Evolutionary conservation across 129 eudicot genomes (phyloP).

Genomic region (Mikania micrantha): DNA sequence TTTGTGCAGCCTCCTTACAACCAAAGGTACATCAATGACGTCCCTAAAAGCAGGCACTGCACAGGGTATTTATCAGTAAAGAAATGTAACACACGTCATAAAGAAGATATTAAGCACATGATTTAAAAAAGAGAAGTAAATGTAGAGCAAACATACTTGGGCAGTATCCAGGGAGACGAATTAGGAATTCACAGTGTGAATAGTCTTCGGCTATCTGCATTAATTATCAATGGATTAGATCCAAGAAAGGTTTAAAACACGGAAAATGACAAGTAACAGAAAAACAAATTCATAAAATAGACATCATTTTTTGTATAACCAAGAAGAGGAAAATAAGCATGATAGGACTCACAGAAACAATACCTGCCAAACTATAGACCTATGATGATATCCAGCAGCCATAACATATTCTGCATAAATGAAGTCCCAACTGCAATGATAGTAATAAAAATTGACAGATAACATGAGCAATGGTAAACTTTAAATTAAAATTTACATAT

Average conservation of each 20-base stretch:
- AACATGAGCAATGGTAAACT: neutral
- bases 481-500: neutral
- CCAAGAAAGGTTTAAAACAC: neutral
- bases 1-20: slow-evolving; percentile 89
- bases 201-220: slow-evolving; percentile 97
- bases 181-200: slow-evolving; percentile 90
- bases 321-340: neutral
- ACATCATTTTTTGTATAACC: neutral
- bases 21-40: slow-evolving; percentile 89
- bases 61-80: neutral
- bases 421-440: slow-evolving; percentile 82
- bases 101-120: neutral
- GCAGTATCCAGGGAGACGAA: slow-evolving; percentile 96
- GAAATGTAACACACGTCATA: neutral
- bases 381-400: slow-evolving; percentile 94
- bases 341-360: slow-evolving; percentile 3
- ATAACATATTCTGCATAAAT: slow-evolving; percentile 94
- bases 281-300: neutral
- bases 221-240: neutral
- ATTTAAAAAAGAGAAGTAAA: neutral
- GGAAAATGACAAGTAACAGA: neutral
- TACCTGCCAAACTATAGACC: slow-evolving; percentile 98
- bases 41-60: slow-evolving; percentile 99
- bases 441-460: neutral
- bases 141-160: slow-evolving; percentile 62